phyloP scores from a whole-genome alignment of 2,329 filamentous ascomycete genomes.

The Colletotrichum lini region DNA sequence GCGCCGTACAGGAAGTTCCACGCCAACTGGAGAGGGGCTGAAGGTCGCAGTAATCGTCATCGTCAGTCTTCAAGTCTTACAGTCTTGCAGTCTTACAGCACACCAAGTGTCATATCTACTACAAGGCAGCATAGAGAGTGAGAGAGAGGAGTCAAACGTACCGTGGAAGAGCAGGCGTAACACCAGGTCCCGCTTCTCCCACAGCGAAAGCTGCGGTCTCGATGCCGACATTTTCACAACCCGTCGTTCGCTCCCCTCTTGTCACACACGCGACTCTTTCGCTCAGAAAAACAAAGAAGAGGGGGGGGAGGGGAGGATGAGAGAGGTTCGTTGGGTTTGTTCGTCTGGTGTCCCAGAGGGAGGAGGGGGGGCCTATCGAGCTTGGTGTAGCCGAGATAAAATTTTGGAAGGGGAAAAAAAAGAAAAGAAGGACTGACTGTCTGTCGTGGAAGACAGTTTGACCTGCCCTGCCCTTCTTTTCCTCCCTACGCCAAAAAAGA shows the following conservation, averaged over 20 bases:
- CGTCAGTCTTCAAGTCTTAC: no score
- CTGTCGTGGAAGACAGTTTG: no score
- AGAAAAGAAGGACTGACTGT: no score
- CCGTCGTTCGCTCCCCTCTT: not conserved
- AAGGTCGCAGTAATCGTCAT: not conserved
- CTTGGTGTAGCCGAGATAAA: not conserved
- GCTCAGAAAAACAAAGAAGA: no score
- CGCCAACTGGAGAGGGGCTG: conserved; percentile 39
- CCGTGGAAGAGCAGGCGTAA: conserved; percentile 38
- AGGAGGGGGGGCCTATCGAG: not conserved
- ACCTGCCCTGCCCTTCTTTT: no score
- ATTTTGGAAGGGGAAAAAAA: conserved; percentile 6
- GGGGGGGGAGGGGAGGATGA: no score
- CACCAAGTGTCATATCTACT: no score
- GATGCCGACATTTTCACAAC: conserved; percentile 18
- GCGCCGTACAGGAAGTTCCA: conserved; percentile 34
- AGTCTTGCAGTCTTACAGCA: no score
- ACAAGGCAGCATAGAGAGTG: no score
- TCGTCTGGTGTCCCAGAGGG: conserved; percentile 28
- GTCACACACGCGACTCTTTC: not conserved
- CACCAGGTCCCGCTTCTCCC: conserved; percentile 41
- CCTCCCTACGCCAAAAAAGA: not conserved
- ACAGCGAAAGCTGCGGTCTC: conserved; percentile 44
- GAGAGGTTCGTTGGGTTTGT: conserved; percentile 6
- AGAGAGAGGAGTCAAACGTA: conserved; percentile 20